Base-by-base conservation (phyloP, 768 basidiomycete genomes). In the Clitopilus hobsonii region DNA sequence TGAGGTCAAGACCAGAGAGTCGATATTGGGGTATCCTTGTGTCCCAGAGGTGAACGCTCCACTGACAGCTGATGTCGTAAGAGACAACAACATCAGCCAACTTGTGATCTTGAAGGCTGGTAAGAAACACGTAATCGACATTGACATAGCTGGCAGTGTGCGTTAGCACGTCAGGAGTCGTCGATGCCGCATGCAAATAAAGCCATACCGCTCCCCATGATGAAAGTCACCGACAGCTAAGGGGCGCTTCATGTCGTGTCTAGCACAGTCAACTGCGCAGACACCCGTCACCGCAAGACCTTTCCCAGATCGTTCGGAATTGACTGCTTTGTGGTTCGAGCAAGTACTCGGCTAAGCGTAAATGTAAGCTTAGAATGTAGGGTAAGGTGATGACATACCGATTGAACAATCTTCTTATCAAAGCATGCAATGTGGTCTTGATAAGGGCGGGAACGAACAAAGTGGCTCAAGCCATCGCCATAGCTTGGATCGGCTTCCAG, bases 11-110 rank as follows among this genome's bases (percentile, higher is more conserved):
- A 8, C 13, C 13, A 5, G 10, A 49, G 49, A 6, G 20, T 1
- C 25, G 41, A 29, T 54, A 49, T 24, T 25, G 1, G 14, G 22
- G 28, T 45, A 49, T 54, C 38, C 53, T 11, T 25, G 32, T 54
- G n/a, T 25, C 45, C 36, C 22, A 54, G 1, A 72, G 59, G 23
- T 68, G 56, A 0, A 54, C 54, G 22, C 54, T 55, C 68, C 68
- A 72, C 28, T 71, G 68, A 47, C 70, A 71, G 0, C 60, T 66
- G 38, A 73, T 69, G 49, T 73, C 69, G 51, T 73, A 73, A 0
- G 67, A 69, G 1, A 69, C 49, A n/a, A 68, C 60, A 2, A 71
- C 16, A 13, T 53, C 56, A 0, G 49, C 47, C 1, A 63, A 14
- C 0, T 27, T 10, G 13, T 55, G 28, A 13, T 18, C 16, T 4